Percentiles rank a stretch among this genome's conserved stretches.
Conservation (phyloP, 805 yeast species). For the Saccharomycopsis guyanensis region DNA sequence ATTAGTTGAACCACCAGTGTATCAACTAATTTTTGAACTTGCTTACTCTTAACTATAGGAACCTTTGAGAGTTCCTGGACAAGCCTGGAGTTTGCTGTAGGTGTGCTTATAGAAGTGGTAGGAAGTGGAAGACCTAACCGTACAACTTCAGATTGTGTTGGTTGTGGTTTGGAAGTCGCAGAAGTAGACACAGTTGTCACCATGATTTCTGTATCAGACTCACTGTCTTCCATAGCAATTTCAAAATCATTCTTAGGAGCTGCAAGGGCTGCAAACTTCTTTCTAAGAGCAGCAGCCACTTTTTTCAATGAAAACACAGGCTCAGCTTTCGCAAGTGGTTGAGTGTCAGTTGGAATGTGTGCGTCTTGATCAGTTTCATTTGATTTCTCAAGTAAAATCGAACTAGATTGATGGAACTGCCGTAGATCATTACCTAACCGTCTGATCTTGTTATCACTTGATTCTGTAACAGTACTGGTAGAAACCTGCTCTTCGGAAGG, state of each 20-base stretch:
- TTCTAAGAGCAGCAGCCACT: constrained; percentile 23
- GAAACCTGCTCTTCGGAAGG: constrained; percentile 20
- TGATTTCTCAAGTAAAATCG: constrained; percentile 21
- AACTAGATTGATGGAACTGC: constrained; percentile 19
- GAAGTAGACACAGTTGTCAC: too few relatives aligned
- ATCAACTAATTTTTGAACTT: neutral
- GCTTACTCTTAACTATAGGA: neutral
- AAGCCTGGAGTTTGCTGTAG: neutral
- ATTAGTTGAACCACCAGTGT: neutral
- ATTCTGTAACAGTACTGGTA: constrained; percentile 10
- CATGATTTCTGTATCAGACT: constrained; percentile 21
- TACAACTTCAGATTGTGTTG: neutral
- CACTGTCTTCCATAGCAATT: constrained; percentile 30
- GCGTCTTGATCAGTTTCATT: constrained; percentile 2
- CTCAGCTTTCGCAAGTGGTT: neutral
- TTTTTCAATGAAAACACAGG: constrained; percentile 8
- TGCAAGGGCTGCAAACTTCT: constrained; percentile 31
- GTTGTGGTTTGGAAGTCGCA: neutral
- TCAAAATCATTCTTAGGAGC: constrained; percentile 43
- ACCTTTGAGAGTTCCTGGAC: neutral
- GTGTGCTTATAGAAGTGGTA: neutral
- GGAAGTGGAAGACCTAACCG: neutral
- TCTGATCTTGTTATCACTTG: constrained; percentile 22
- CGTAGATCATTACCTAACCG: constrained; percentile 15
- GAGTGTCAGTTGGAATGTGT: too few relatives aligned